Conservation (phyloP, 768 basidiomycete genomes). For the Boletus reticulatus region DNA sequence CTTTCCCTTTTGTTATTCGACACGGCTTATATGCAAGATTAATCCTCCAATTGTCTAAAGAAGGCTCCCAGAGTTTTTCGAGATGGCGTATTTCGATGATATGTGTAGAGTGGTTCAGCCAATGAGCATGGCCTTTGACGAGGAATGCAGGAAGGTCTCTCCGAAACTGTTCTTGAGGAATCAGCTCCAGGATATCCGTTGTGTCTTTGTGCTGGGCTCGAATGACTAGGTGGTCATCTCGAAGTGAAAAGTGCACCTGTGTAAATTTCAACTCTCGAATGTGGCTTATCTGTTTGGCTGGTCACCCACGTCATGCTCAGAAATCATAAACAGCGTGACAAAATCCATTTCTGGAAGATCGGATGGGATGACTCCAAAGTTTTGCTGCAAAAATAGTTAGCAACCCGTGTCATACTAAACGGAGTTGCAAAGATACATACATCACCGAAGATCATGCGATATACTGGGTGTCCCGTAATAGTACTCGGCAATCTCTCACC, state of each 20-base stretch:
- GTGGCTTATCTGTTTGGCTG: too few relatives aligned
- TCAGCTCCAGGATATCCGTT: background rate
- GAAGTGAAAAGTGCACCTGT: background rate
- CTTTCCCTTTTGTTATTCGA: background rate
- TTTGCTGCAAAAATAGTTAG: background rate
- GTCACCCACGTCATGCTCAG: background rate
- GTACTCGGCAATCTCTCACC: background rate
- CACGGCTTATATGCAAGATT: background rate
- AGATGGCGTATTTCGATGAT: background rate
- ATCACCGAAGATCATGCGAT: background rate
- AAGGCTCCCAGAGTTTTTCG: background rate
- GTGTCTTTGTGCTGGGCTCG: background rate
- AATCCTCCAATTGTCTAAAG: background rate
- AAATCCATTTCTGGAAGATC: background rate
- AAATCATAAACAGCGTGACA: background rate
- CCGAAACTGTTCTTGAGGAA: background rate
- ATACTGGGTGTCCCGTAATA: background rate
- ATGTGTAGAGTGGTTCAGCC: background rate
- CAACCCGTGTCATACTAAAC: background rate
- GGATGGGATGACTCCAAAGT: background rate
- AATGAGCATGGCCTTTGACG: background rate
- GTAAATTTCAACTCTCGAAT: background rate
- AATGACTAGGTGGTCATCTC: background rate
- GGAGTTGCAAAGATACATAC: background rate
- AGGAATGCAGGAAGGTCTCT: background rate